phyloP scores from a whole-genome alignment of 768 basidiomycete species.

The Gyrodon lividus region DNA sequence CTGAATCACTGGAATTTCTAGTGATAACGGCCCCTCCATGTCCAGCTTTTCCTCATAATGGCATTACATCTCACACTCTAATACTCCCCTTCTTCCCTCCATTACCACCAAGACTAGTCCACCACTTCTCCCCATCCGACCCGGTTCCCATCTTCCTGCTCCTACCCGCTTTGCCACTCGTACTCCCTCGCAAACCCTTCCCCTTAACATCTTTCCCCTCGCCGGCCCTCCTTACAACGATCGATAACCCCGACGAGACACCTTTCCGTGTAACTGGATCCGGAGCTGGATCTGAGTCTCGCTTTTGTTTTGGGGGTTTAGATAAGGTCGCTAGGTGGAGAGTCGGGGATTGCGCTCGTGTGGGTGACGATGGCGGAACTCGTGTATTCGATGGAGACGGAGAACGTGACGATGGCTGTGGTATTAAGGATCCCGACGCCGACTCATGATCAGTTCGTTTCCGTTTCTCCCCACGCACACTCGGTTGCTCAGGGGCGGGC shows the following conservation, averaged over 20 bases:
- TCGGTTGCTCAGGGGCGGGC: not conserved
- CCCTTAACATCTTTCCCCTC: constrained; percentile 11
- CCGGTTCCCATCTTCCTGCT: not conserved
- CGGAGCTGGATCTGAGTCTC: not conserved
- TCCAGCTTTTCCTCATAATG: too few relatives aligned
- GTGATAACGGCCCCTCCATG: too few relatives aligned
- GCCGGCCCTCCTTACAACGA: constrained; percentile 38
- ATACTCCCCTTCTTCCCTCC: constrained; percentile 11
- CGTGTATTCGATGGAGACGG: not conserved
- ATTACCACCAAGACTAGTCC: constrained; percentile 38
- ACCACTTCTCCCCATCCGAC: constrained; percentile 36
- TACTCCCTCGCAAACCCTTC: not conserved
- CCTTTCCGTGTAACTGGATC: constrained; percentile 41
- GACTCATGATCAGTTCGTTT: constrained; percentile 4
- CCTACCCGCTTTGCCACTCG: constrained; percentile 7
- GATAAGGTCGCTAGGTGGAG: not conserved
- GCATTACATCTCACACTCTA: constrained; percentile 1
- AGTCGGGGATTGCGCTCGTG: not conserved
- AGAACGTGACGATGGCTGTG: not conserved
- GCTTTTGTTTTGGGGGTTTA: not conserved
- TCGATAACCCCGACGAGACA: constrained; percentile 62
- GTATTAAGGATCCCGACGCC: not conserved
- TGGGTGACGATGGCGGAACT: too few relatives aligned
- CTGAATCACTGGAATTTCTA: too few relatives aligned
- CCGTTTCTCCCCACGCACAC: constrained; percentile 11